A percentile compares a stretch with the other conserved stretches of the same genome.
Conservation (phyloP, 176 grass and related monocot genomes). For the Triticum monococcum region DNA sequence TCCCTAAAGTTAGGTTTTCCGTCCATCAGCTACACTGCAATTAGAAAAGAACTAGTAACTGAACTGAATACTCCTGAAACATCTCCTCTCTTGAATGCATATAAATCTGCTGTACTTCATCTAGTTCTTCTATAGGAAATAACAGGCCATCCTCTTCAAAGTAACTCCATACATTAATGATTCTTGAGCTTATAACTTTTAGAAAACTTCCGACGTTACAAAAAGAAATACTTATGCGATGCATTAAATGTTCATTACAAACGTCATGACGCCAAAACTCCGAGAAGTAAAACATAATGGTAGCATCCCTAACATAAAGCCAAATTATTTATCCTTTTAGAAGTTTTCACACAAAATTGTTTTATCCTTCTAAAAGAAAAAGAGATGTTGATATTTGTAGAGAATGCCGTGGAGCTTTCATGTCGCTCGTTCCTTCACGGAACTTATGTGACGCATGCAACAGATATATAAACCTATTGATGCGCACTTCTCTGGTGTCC, state of each 20-base stretch:
- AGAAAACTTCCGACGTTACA: neutral
- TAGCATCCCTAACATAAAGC: neutral
- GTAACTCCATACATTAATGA: neutral
- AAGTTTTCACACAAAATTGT: neutral
- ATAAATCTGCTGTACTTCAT: neutral
- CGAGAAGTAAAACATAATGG: neutral
- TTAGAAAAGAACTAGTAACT: neutral
- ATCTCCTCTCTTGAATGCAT: neutral
- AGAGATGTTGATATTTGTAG: neutral
- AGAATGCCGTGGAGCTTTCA: neutral
- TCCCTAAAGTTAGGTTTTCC: neutral
- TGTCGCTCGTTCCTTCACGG: neutral
- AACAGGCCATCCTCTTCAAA: neutral
- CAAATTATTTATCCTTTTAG: neutral
- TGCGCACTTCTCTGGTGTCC: neutral
- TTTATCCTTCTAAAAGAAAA: neutral
- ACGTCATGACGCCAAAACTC: neutral
- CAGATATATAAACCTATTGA: neutral
- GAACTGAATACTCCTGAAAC: neutral
- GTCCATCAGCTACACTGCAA: no score
- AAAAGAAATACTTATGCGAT: neutral
- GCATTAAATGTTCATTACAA: neutral
- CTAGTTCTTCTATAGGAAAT: neutral
- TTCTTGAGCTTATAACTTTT: neutral
- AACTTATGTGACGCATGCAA: neutral